These are phyloP conservation scores for Balakata baccata DNA, from an alignment of 345 rosid species.

Conservation along the genomic window DNA sequence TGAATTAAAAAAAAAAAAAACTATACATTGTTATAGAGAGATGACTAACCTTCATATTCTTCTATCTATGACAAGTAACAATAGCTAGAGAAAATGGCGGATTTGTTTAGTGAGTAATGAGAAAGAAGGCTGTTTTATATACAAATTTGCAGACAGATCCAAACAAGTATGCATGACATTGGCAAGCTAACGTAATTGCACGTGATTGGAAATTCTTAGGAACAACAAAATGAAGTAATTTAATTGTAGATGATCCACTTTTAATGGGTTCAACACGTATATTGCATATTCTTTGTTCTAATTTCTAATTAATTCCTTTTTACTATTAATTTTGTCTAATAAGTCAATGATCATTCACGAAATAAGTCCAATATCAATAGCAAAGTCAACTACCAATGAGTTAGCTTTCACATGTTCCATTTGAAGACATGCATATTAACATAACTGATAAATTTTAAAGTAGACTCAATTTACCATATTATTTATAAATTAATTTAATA, in stretches of 20 bases:
- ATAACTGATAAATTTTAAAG: too few relatives aligned
- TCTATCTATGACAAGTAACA: neutral
- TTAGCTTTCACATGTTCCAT: too few relatives aligned
- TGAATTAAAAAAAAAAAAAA: too few relatives aligned
- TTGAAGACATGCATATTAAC: too few relatives aligned
- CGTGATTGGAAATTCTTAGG: neutral
- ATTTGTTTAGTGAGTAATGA: neutral
- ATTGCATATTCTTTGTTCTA: neutral
- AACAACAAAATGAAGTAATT: neutral
- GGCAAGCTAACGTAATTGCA: neutral
- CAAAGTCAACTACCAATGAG: too few relatives aligned
- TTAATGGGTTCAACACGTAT: constrained; percentile 16
- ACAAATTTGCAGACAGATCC: neutral
- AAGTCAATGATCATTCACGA: neutral
- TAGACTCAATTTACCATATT: too few relatives aligned
- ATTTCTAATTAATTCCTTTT: neutral
- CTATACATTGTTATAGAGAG: neutral
- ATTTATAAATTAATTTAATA: too few relatives aligned
- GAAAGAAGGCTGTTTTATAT: constrained; percentile 1
- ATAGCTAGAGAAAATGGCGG: neutral
- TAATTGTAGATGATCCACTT: constrained; percentile 9
- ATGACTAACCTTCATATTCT: constrained; percentile 4
- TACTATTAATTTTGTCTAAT: neutral
- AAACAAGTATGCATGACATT: too few relatives aligned
- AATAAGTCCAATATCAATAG: neutral